Conservation (phyloP, 2,329 filamentous ascomycete species). For the Mariannaea elegans region DNA sequence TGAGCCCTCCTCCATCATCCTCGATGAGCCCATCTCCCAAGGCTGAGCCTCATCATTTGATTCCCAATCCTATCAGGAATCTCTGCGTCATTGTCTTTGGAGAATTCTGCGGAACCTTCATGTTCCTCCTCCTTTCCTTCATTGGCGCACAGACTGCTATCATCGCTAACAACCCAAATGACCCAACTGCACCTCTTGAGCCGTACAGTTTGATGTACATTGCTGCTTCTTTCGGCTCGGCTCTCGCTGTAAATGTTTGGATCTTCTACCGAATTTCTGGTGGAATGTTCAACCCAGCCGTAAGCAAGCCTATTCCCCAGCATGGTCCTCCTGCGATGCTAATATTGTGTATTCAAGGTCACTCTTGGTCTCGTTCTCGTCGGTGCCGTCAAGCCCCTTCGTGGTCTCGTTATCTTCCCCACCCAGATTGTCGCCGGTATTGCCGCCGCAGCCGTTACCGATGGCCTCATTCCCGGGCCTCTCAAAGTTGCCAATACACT, state of each 20-base stretch:
- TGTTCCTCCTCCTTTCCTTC: slow-evolving; percentile 59
- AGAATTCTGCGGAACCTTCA: slow-evolving; percentile 63
- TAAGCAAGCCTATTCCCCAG: slow-evolving; percentile 42
- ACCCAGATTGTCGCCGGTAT: slow-evolving; percentile 69
- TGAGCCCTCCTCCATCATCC: slow-evolving; percentile 1
- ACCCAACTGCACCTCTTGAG: slow-evolving; percentile 41
- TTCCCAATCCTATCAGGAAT: slow-evolving; percentile 39
- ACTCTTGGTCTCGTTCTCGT: slow-evolving; percentile 68
- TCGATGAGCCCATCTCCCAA: slow-evolving; percentile 16
- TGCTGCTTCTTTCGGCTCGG: slow-evolving; percentile 58
- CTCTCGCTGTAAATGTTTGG: slow-evolving; percentile 64
- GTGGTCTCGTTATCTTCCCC: slow-evolving; percentile 60
- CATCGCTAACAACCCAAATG: slow-evolving; percentile 40
- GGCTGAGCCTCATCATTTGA: slow-evolving; percentile 9
- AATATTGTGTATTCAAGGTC: slow-evolving; percentile 43
- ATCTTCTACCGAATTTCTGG: slow-evolving; percentile 64
- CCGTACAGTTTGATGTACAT: slow-evolving; percentile 57
- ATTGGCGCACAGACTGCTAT: slow-evolving; percentile 51
- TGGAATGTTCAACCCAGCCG: slow-evolving; percentile 61
- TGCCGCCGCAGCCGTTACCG: slow-evolving; percentile 64
- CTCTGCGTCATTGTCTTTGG: slow-evolving; percentile 54
- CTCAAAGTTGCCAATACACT: slow-evolving; percentile 66
- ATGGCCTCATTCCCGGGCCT: slow-evolving; percentile 65
- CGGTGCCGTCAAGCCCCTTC: slow-evolving; percentile 62
- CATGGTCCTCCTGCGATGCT: slow-evolving; percentile 6